These are phyloP conservation scores for Yarrowia sp. DNA, from an alignment of 805 yeast genomes.

Conservation along the genomic window DNA sequence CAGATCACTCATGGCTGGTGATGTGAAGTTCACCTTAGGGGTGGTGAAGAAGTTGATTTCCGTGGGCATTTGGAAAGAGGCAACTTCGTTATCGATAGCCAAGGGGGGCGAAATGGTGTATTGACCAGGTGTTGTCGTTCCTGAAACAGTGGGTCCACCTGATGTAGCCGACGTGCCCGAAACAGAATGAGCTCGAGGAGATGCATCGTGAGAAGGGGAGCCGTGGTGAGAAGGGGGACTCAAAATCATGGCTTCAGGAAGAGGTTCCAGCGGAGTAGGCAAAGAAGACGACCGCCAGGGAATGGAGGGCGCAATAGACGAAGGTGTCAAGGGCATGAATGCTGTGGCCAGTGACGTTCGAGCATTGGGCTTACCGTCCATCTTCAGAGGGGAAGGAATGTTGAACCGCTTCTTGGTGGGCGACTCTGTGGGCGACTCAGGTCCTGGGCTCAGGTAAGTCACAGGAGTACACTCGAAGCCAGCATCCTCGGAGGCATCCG, in stretches of 20 bases:
- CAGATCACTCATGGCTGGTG: conserved; percentile 7
- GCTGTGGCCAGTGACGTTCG: conserved; percentile 24
- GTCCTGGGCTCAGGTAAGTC: conserved; percentile 1
- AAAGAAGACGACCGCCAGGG: conserved; percentile 8
- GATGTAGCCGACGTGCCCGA: not conserved
- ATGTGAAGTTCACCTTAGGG: conserved; percentile 14
- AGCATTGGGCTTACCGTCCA: conserved; percentile 21
- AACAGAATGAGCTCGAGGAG: not conserved
- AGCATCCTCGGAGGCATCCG: not conserved
- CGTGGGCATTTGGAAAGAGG: not conserved
- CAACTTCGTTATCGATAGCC: conserved; percentile 17
- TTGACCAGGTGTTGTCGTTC: not conserved
- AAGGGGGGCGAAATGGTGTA: conserved; percentile 8
- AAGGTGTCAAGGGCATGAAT: conserved; percentile 11
- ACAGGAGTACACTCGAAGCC: conserved; percentile 4
- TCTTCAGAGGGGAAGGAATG: conserved; percentile 8
- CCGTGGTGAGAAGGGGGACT: not conserved
- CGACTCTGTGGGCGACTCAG: conserved; percentile 6
- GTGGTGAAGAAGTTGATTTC: conserved; percentile 13
- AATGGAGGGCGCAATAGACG: not conserved
- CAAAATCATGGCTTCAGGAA: conserved; percentile 21
- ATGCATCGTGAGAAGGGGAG: not conserved
- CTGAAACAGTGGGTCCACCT: not conserved
- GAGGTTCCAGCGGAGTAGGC: conserved; percentile 21
- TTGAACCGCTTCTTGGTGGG: conserved; percentile 6